These are phyloP conservation scores for Litsea cubeba DNA, from an alignment of 164 flowering plant species.

Conservation along the genomic window DNA sequence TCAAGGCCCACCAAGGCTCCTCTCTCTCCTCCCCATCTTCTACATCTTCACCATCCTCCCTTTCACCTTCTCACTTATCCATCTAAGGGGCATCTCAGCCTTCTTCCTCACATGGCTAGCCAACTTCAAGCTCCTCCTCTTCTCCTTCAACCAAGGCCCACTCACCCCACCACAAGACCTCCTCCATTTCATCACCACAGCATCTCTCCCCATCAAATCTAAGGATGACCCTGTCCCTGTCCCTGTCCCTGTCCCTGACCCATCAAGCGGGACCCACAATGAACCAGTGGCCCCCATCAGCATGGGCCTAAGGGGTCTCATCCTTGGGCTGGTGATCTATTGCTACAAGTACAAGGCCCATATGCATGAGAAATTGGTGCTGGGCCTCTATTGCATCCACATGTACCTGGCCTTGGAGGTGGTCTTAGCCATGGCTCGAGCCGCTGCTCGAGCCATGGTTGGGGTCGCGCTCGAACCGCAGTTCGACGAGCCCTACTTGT, in stretches of 20 bases:
- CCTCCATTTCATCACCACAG: conserved; percentile 11
- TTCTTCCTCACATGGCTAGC: conserved; percentile 56
- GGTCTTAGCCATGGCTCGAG: conserved; percentile 14
- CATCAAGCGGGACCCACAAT: neutral
- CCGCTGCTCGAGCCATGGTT: neutral
- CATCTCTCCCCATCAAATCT: conserved; percentile 22
- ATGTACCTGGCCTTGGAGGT: conserved; percentile 25
- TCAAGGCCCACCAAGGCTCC: conserved; percentile 31
- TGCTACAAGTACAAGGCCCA: conserved; percentile 14
- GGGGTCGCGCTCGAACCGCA: conserved; percentile 17
- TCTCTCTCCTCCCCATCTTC: conserved; percentile 36
- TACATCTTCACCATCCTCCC: conserved; percentile 43
- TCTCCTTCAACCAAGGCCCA: conserved; percentile 20
- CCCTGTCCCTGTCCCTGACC: neutral
- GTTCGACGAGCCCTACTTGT: conserved; percentile 15
- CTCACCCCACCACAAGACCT: conserved; percentile 1
- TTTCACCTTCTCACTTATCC: conserved; percentile 25
- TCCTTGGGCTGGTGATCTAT: conserved; percentile 10
- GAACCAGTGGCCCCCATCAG: neutral
- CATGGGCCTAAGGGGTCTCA: neutral
- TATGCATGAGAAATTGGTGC: conserved; percentile 16
- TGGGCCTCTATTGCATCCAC: conserved; percentile 26
- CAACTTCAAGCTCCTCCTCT: conserved; percentile 36
- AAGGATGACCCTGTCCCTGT: neutral
- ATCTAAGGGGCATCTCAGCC: conserved; percentile 25